Evolutionary conservation across 177 flowering plant species (phyloP), one percentile per base, ranked within the genome.

Genomic region (Vitis hybrid): DNA sequence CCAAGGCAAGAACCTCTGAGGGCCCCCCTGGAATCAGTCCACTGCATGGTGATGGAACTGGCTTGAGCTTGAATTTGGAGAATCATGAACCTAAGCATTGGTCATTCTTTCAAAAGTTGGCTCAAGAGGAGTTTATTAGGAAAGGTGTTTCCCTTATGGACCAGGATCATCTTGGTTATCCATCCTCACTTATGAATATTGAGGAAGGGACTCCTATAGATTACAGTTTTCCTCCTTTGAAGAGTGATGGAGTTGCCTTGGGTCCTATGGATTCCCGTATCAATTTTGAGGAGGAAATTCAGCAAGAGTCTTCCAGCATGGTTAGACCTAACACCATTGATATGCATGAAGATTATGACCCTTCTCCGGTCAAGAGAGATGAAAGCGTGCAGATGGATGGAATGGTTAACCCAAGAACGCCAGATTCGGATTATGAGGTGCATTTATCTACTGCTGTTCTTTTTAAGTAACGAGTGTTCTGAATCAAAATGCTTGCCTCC

Each of bases 101-200:
- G 94, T 88, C 94, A 35, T 90, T 79, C 69, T 90, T 90, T 69
- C 89, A 87, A 57, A 85, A 86, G 59, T 75, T 90, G 70, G 92
- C 88, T 35, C 85, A 84, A 63, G 75, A 84, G 69, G 89, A 84
- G 54, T 84, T 80, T 74, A 60, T 59, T 46, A 63, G 79, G 69
- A 85, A 82, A 50, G 89, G 86, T 80, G 81, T 90, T 71, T 90
- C 91, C 67, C 88, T 89, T 64, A 85, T 87, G 67, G 94, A 90
- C 63, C 91, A 90, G 70, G 90, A 90, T 63, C 91, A 85, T 76
- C 68, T 80, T 77, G 84, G 72, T 11, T 83, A 74, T 74, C 57
- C 83, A 11, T 56, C 84, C 66, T 73, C 80, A 24, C 77, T 73
- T 67, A 61, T 76, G 49, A 76, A 75, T 50, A 70, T 75, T 77